Evolutionary conservation across 2,329 filamentous ascomycete genomes (phyloP).

Genomic region (Xylaria sp.): DNA sequence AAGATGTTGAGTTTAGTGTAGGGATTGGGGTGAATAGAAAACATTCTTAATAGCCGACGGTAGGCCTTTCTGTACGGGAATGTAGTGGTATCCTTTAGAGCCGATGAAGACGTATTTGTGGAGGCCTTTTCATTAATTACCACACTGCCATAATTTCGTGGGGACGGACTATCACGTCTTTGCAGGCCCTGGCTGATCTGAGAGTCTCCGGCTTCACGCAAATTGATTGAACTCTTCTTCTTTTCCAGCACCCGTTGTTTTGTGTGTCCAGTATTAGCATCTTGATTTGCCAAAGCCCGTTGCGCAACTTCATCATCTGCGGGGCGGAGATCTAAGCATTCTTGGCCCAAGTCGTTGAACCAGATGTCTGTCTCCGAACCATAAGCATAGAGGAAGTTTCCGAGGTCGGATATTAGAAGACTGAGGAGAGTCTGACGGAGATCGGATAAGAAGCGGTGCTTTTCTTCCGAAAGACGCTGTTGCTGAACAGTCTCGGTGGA

Average conservation of each 20-base stretch:
- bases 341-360: slow-evolving; percentile 76
- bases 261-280: slow-evolving; percentile 55
- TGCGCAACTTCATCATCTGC: slow-evolving; percentile 61
- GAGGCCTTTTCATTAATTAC: slow-evolving; percentile 54
- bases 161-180: slow-evolving; percentile 51
- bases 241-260: slow-evolving; percentile 68
- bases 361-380: slow-evolving; percentile 94
- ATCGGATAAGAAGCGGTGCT: slow-evolving; percentile 79
- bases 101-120: slow-evolving; percentile 42
- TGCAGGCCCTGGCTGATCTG: slow-evolving; percentile 52
- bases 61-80: slow-evolving; percentile 88
- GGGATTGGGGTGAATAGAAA: slow-evolving; percentile 89
- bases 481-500: slow-evolving; percentile 74
- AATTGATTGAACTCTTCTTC: slow-evolving; percentile 74
- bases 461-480: slow-evolving; percentile 72
- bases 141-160: slow-evolving; percentile 56
- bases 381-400: slow-evolving; percentile 83
- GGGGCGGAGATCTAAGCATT: slow-evolving; percentile 72
- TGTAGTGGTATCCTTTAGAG: slow-evolving; percentile 56
- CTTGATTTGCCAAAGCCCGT: slow-evolving; percentile 54
- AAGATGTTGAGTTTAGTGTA: slow-evolving; percentile 85
- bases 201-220: slow-evolving; percentile 62
- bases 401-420: slow-evolving; percentile 87
- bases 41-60: slow-evolving; percentile 80
- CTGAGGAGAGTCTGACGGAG: slow-evolving; percentile 84